Percentiles rank a stretch among this genome's conserved stretches.
Evolutionary conservation across 441 rosid species (phyloP).

Genomic region (Adansonia rubrostipa): DNA sequence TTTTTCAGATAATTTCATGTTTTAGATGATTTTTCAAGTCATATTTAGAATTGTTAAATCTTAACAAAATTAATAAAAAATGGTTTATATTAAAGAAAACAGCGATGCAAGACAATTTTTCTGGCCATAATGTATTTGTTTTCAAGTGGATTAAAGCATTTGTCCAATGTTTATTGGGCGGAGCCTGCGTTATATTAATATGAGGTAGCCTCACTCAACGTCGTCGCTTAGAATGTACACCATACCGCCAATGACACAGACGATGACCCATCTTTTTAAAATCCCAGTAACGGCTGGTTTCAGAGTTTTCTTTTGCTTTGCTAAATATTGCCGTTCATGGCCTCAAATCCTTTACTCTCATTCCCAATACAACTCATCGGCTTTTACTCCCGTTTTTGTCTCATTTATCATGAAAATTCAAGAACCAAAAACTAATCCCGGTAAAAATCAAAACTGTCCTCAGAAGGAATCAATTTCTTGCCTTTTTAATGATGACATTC

Average conservation of each 20-base stretch:
- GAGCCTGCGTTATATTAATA: background rate
- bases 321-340: background rate
- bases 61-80: no score
- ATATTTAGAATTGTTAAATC: no score
- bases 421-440: background rate
- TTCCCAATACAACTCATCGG: no score
- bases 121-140: no score
- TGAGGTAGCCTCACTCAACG: background rate
- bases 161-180: no score
- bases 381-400: constrained; percentile 17
- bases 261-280: background rate
- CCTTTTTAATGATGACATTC: background rate
- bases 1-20: no score
- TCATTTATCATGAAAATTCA: constrained; percentile 5
- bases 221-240: background rate
- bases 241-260: background rate
- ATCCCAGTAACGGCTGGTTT: constrained; percentile 21
- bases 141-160: no score
- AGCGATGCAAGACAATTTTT: no score
- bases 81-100: no score
- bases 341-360: background rate
- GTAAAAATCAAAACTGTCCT: constrained; percentile 20
- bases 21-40: no score
- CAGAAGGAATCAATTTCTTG: constrained; percentile 20
- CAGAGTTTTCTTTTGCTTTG: background rate